phyloP scores from a whole-genome alignment of 2,329 filamentous ascomycete genomes.

The Canariomyces notabilis region DNA sequence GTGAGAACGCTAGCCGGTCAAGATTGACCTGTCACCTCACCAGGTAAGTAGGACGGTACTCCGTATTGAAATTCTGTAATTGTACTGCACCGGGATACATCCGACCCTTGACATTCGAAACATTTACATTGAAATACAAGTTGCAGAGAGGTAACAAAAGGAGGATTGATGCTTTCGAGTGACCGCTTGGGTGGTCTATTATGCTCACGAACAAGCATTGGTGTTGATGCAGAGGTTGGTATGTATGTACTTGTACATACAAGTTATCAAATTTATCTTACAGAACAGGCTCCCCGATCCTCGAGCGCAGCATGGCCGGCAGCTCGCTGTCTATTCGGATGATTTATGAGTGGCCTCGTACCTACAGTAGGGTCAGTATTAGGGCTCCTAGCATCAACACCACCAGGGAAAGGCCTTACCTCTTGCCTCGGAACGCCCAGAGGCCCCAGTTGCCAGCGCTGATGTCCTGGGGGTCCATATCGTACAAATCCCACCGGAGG shows the following conservation, averaged over 20 bases:
- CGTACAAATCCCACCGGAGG: slow-evolving; percentile 93
- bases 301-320: not conserved
- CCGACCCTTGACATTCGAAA: no score
- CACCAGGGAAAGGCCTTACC: slow-evolving; percentile 49
- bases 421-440: slow-evolving; percentile 96
- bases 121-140: no score
- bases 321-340: not conserved
- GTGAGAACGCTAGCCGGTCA: slow-evolving; percentile 7
- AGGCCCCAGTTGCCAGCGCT: slow-evolving; percentile 96
- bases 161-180: no score
- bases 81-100: not conserved
- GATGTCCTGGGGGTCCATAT: slow-evolving; percentile 87
- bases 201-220: no score
- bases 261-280: slow-evolving; percentile 5
- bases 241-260: no score
- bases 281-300: slow-evolving; percentile 26
- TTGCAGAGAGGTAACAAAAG: no score
- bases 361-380: slow-evolving; percentile 34
- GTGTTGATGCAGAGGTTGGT: no score
- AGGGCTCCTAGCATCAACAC: slow-evolving; percentile 23
- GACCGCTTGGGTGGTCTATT: no score
- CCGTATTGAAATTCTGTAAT: not conserved
- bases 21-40: not conserved
- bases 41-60: not conserved
- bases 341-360: slow-evolving; percentile 58